These are phyloP conservation scores for Podosphaera aphanis DNA, from an alignment of 2,329 filamentous ascomycete species.

Conservation along the genomic window DNA sequence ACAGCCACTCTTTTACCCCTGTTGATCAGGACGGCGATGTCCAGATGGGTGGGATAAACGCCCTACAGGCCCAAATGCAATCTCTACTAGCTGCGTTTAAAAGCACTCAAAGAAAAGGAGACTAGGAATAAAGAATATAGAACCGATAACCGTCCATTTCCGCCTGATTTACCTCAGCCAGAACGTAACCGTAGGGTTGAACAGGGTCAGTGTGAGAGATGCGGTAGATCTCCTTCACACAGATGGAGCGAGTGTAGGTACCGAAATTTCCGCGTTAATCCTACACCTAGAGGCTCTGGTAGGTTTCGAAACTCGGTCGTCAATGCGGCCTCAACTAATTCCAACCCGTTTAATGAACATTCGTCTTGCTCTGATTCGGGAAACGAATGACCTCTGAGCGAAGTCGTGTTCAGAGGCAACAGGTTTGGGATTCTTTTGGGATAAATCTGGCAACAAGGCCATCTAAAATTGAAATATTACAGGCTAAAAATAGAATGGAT, in stretches of 20 bases:
- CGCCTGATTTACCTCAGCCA: neutral
- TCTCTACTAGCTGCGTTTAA: neutral
- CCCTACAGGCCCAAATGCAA: neutral
- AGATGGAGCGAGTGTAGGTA: neutral
- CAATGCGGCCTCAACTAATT: neutral
- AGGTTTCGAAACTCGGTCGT: neutral
- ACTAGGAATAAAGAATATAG: neutral
- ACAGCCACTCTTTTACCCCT: neutral
- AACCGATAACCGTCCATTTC: neutral
- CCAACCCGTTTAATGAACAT: neutral
- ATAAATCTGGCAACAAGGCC: neutral
- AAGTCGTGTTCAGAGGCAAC: neutral
- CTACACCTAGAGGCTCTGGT: neutral
- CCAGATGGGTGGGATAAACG: neutral
- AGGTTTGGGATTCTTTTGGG: neutral
- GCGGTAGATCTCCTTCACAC: conserved; percentile 1
- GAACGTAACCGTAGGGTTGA: neutral
- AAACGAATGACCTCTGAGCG: neutral
- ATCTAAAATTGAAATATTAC: neutral
- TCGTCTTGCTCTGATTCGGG: neutral
- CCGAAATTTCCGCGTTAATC: neutral
- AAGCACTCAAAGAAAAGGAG: neutral
- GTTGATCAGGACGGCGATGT: neutral
- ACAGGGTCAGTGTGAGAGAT: neutral
- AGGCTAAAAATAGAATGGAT: neutral